Evolutionary conservation across 768 basidiomycete species (phyloP), one percentile per base, ranked within the genome.

Genomic region (Panellus pusillus): DNA sequence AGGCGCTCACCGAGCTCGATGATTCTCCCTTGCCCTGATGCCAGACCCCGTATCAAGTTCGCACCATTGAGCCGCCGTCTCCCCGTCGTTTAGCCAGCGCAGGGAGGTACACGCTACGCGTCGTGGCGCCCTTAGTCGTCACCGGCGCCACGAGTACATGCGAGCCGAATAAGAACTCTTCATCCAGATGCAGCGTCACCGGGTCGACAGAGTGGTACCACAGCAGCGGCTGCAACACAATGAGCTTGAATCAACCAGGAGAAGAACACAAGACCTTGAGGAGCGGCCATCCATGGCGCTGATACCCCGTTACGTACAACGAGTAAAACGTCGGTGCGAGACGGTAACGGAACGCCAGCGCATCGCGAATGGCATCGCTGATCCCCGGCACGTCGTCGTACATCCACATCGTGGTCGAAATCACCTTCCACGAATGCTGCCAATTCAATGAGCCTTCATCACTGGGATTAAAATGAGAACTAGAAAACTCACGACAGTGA

Each of bases 401-500:
- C 59, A 61, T 61, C 59, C 59, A 61, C 52, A 61, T 13, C 24
- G 59, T 61, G 9, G 59, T 61, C 35, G 59, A 61, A 12, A 47
- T 40, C 9, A 57, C 59, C 28, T 61, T 61, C 59, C 59, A 61
- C 8, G 59, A 61, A 51, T 61, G 59, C 59, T 61, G 15, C 27
- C 24, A 24, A 24, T 24, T 24, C 24, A 24, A 24, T 3, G 2
- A 19, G 13, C 15, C 4, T 8, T 35, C 32, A 19, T 50, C 27
- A 50, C 17, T 27, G 24, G n/a, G 4, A 17, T 11, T 14, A 14
- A 32, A n/a, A 20, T 14, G 28, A 9, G 18, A 2, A 38, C 28
- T n/a, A 4, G 40, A 50, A 32, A 28, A 18, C 18, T 14, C 20
- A 61, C 59, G 12, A 61, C 55, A 18, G 59, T 61, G 45, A 61